Conservation (phyloP, 441 rosid genomes). For the Syzygium malaccense region DNA sequence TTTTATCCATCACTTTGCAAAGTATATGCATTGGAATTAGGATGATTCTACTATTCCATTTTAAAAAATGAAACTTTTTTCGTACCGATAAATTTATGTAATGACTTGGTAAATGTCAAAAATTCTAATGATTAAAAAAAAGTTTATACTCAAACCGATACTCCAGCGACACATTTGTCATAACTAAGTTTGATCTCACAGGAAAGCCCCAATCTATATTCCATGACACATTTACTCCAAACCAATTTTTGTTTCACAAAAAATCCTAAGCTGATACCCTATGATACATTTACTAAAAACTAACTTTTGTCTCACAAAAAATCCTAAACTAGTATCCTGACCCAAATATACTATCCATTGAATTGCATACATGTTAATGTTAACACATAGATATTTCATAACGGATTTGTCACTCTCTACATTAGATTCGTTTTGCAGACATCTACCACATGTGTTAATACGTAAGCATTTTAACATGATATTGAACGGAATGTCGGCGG, state of each 20-base stretch:
- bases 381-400: not conserved
- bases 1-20: not conserved
- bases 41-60: not conserved
- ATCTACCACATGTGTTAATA: rapidly evolving
- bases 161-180: not conserved
- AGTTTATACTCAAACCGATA: not conserved
- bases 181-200: not conserved
- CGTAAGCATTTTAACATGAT: not conserved
- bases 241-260: not conserved
- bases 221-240: rapidly evolving
- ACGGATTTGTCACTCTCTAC: rapidly evolving
- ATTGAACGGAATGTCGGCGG: rapidly evolving
- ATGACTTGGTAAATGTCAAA: not conserved
- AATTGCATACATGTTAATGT: not conserved
- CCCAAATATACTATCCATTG: not conserved
- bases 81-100: not conserved
- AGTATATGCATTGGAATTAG: not conserved
- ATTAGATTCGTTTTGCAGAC: not conserved
- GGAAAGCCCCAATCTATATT: rapidly evolving
- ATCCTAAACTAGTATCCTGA: not conserved
- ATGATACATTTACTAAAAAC: not conserved
- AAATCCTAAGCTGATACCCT: rapidly evolving
- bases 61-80: not conserved
- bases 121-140: not conserved
- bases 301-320: not conserved